Conservation (phyloP, 2,329 filamentous ascomycete genomes). For the Claviceps paspali region DNA sequence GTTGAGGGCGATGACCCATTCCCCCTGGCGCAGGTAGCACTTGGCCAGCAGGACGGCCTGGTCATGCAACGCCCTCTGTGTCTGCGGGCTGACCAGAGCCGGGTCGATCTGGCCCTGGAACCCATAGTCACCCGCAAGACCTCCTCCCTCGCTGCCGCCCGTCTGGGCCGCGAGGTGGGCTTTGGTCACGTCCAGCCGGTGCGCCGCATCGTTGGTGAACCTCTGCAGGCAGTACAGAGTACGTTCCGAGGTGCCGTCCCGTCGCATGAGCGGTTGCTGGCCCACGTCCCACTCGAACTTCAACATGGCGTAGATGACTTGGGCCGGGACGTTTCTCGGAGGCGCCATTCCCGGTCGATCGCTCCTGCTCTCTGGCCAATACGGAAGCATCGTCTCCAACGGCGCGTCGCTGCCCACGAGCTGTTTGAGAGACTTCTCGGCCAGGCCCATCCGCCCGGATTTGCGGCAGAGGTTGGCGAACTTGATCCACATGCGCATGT, state of each 20-base stretch:
- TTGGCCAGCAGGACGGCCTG: constrained; percentile 69
- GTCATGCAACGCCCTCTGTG: constrained; percentile 39
- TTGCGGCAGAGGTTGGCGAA: constrained; percentile 97
- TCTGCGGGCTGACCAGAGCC: constrained; percentile 30
- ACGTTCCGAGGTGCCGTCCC: constrained; percentile 33
- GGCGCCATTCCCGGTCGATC: constrained; percentile 7
- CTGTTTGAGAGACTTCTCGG: constrained; percentile 86
- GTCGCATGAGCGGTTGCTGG: constrained; percentile 35
- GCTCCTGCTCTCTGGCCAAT: constrained; percentile 31
- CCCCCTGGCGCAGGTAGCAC: constrained; percentile 89
- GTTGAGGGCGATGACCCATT: constrained; percentile 82
- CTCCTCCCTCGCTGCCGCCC: constrained; percentile 26
- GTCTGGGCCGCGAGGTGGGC: constrained; percentile 33
- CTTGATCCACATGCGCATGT: constrained; percentile 99
- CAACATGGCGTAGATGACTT: constrained; percentile 89
- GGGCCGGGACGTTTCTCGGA: constrained; percentile 43
- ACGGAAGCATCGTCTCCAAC: constrained; percentile 45
- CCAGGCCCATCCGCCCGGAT: constrained; percentile 82
- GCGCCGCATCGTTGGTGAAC: constrained; percentile 45
- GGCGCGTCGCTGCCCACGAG: constrained; percentile 60
- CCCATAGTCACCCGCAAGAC: constrained; percentile 29
- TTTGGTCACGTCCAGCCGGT: constrained; percentile 36
- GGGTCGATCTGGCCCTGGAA: constrained; percentile 33
- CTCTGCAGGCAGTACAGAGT: constrained; percentile 42
- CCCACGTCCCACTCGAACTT: constrained; percentile 93